Percentiles rank a stretch among this genome's conserved stretches.
These are phyloP conservation scores for Tylopilus orsonianus DNA, from an alignment of 1,284 basidiomycete genomes.

Conservation along the genomic window DNA sequence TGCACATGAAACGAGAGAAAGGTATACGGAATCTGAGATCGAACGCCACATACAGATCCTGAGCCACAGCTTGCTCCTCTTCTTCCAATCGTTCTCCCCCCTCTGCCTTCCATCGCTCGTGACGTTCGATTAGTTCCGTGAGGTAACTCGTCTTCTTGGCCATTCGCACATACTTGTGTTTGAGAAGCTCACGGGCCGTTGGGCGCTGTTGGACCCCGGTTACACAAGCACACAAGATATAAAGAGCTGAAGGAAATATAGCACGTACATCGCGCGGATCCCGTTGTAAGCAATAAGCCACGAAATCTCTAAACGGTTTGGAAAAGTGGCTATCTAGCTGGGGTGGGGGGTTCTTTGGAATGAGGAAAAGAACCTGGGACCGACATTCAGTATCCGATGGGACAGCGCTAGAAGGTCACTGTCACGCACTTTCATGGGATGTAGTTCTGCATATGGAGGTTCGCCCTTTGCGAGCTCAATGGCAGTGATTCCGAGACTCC, in stretches of 20 bases:
- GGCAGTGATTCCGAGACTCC: constrained; percentile 95
- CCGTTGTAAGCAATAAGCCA: constrained; percentile 88
- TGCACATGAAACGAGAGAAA: constrained; percentile 1
- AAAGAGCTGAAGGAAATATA: constrained; percentile 1
- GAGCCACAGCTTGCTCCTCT: constrained; percentile 57
- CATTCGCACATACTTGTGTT: constrained; percentile 93
- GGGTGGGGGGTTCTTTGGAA: constrained; percentile 96
- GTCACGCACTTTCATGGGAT: constrained; percentile 90
- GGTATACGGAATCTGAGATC: constrained; percentile 22
- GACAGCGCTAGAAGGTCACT: background rate
- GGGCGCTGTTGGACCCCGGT: constrained; percentile 64
- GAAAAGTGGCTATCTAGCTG: constrained; percentile 87
- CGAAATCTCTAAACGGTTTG: constrained; percentile 92
- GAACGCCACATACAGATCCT: constrained; percentile 50
- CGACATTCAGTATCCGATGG: constrained; percentile 2
- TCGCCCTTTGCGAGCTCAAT: constrained; percentile 98
- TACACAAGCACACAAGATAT: constrained; percentile 11
- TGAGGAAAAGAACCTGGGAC: constrained; percentile 88
- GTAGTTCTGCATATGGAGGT: constrained; percentile 95
- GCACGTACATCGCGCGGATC: constrained; percentile 84
- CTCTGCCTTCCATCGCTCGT: constrained; percentile 92
- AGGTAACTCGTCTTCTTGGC: constrained; percentile 94
- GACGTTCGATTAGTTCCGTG: constrained; percentile 93
- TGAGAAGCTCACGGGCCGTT: constrained; percentile 89
- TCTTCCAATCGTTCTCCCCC: constrained; percentile 79